These are phyloP conservation scores for Syzygium aromaticum DNA, from an alignment of 345 rosid genomes.

Conservation along the genomic window DNA sequence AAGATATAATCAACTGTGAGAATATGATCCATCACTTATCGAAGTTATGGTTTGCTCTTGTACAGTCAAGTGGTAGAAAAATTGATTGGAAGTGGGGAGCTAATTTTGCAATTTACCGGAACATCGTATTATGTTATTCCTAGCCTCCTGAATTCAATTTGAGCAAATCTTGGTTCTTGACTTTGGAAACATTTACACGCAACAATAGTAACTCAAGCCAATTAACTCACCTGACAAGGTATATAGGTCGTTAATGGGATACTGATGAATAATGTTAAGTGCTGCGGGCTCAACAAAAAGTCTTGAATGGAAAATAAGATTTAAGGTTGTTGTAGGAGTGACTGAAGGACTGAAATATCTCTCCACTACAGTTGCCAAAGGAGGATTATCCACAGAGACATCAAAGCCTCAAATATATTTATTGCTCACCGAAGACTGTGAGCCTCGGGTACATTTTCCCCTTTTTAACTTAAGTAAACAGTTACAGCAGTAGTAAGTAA, in stretches of 20 bases:
- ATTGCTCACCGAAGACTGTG: conserved; percentile 57
- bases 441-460: conserved; percentile 54
- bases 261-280: neutral
- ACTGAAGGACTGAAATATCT: conserved; percentile 77
- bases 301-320: conserved; percentile 71
- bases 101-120: neutral
- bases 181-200: neutral
- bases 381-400: conserved; percentile 84
- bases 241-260: neutral
- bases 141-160: neutral
- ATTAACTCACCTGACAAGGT: neutral
- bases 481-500: neutral
- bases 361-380: conserved; percentile 86
- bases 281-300: conserved; percentile 39
- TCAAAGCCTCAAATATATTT: conserved; percentile 93
- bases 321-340: conserved; percentile 62
- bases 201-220: neutral
- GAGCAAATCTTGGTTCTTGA: neutral
- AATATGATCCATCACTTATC: too few species aligned
- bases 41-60: too few species aligned
- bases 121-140: neutral
- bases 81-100: too few species aligned
- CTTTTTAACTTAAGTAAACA: neutral
- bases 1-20: too few species aligned
- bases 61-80: too few species aligned